phyloP scores from a whole-genome alignment of 768 basidiomycete genomes.

The Hypholoma sublateritium region DNA sequence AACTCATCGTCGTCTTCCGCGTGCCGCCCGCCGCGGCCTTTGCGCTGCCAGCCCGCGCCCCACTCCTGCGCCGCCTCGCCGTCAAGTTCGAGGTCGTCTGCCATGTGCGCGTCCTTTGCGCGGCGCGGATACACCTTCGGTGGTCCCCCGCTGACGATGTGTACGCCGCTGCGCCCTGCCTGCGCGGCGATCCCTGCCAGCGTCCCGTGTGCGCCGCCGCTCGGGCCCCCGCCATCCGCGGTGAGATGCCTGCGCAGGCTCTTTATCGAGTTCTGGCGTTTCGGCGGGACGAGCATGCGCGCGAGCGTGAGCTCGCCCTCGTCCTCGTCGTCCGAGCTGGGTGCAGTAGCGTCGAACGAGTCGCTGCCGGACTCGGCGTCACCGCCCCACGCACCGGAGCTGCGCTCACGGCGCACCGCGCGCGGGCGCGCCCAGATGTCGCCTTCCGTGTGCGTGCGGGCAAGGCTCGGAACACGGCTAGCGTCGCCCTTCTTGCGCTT shows the following conservation, averaged over 20 bases:
- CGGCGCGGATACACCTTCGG: conserved; percentile 13
- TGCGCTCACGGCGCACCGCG: conserved; percentile 21
- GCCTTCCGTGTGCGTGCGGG: conserved; percentile 59
- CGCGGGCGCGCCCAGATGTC: conserved; percentile 45
- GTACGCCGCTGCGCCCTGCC: conserved; percentile 12
- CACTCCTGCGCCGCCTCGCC: conserved; percentile 26
- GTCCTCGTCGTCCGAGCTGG: conserved; percentile 43
- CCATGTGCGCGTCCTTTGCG: neutral
- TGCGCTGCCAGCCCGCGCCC: conserved; percentile 25
- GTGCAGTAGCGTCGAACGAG: conserved; percentile 16
- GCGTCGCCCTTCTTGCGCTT: conserved; percentile 26
- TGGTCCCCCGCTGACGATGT: conserved; percentile 11
- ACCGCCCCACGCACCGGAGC: conserved; percentile 27
- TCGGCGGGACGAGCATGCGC: conserved; percentile 66
- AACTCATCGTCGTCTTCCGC: conserved; percentile 30
- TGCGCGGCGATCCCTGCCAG: conserved; percentile 11
- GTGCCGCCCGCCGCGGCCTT: conserved; percentile 15
- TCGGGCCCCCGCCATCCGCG: neutral
- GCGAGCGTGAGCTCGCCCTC: conserved; percentile 63
- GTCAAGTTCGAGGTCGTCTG: conserved; percentile 21
- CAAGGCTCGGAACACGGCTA: conserved; percentile 56
- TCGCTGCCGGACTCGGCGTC: conserved; percentile 21
- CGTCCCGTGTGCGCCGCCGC: conserved; percentile 13
- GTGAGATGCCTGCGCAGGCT: conserved; percentile 65
- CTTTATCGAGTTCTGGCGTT: conserved; percentile 71